phyloP scores from a whole-genome alignment of 2,329 filamentous ascomycete species.

The Ophiosphaerella korrae region DNA sequence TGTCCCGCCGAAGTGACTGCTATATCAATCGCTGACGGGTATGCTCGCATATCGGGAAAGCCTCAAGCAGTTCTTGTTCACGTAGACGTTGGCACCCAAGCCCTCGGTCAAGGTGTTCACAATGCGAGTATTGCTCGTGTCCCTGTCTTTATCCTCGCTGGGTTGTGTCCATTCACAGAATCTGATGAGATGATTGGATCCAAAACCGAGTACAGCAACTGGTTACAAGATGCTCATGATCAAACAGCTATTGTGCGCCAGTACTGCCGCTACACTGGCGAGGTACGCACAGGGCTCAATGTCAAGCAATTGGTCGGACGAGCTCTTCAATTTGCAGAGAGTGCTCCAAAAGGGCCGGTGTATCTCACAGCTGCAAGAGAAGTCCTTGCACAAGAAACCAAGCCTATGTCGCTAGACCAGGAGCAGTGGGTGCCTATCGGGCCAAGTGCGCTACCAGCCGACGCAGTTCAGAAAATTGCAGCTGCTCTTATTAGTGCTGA shows the following conservation, averaged over 20 bases:
- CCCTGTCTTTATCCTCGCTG: constrained; percentile 52
- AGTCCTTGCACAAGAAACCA: constrained; percentile 19
- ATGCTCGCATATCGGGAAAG: constrained; percentile 60
- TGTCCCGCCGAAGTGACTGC: constrained; percentile 24
- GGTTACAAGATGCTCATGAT: constrained; percentile 50
- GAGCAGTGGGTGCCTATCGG: constrained; percentile 20
- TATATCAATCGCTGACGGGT: constrained; percentile 23
- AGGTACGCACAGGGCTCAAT: constrained; percentile 35
- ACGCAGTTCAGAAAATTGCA: constrained; percentile 17
- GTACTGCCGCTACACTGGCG: constrained; percentile 38
- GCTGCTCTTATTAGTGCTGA: constrained; percentile 14
- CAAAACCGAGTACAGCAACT: constrained; percentile 50
- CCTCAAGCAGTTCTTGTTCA: constrained; percentile 77
- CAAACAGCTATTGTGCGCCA: constrained; percentile 47
- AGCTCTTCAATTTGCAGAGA: constrained; percentile 34
- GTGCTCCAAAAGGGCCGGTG: constrained; percentile 27
- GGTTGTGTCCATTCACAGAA: constrained; percentile 51
- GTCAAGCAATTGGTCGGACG: constrained; percentile 30
- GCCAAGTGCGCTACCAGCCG: constrained; percentile 16
- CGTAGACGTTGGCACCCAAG: constrained; percentile 74
- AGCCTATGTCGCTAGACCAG: constrained; percentile 19
- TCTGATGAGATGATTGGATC: constrained; percentile 51
- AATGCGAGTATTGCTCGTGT: constrained; percentile 42
- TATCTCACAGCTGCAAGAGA: constrained; percentile 24
- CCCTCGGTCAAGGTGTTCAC: constrained; percentile 72